Evolutionary conservation across 345 rosid genomes (phyloP).

Genomic region (Salix dunnii): DNA sequence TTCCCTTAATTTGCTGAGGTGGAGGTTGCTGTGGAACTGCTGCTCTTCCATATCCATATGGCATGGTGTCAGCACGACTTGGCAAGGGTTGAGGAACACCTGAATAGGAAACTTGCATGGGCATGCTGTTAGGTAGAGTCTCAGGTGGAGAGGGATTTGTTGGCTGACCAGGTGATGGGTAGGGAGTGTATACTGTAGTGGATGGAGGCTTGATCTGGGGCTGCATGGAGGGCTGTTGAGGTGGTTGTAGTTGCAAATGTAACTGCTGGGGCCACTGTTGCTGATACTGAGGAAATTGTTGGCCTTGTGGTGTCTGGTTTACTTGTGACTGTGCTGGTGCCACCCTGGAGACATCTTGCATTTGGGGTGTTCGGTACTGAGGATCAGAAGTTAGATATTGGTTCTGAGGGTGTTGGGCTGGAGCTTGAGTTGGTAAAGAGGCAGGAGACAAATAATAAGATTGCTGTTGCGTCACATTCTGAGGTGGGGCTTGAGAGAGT

Average conservation of each 20-base stretch:
- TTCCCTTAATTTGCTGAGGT: conserved; percentile 64
- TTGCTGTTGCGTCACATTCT: conserved; percentile 56
- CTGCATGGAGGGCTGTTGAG: conserved; percentile 52
- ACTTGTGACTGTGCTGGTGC: conserved; percentile 54
- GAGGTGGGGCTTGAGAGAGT: conserved; percentile 47
- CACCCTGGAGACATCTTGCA: conserved; percentile 61
- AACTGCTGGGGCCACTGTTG: conserved; percentile 72
- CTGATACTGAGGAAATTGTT: conserved; percentile 63
- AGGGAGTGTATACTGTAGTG: conserved; percentile 55
- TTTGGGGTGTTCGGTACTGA: conserved; percentile 61
- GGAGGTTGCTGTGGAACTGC: conserved; percentile 51
- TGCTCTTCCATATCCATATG: conserved; percentile 72
- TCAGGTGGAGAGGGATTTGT: conserved; percentile 59
- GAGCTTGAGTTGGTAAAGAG: conserved; percentile 49
- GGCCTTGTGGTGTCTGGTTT: conserved; percentile 40
- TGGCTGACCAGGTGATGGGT: conserved; percentile 51
- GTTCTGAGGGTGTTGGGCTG: conserved; percentile 45
- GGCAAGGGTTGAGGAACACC: conserved; percentile 68
- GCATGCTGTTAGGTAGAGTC: conserved; percentile 55
- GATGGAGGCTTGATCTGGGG: conserved; percentile 66
- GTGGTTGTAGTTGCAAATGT: conserved; percentile 46
- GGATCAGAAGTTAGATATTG: conserved; percentile 56
- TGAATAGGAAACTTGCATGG: conserved; percentile 68
- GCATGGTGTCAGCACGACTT: conserved; percentile 45
- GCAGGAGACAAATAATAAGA: conserved; percentile 63